Conservation (phyloP, 495 filamentous ascomycete genomes). For the Aspergillus biplanus region DNA sequence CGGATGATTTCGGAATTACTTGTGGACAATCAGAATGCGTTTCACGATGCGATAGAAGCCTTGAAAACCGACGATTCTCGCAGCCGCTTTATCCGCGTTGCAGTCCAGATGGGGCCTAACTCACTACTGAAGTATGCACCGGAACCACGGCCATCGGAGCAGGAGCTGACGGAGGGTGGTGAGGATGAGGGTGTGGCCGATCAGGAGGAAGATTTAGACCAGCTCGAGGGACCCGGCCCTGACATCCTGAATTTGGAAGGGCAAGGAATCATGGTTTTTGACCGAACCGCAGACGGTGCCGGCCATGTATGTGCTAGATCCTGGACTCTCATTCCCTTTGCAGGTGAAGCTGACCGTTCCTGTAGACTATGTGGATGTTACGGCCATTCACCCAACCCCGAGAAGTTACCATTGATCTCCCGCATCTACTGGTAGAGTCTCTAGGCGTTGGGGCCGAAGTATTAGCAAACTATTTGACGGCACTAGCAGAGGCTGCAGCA, state of each 20-base stretch:
- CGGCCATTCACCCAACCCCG: conserved; percentile 86
- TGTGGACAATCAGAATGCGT: conserved; percentile 74
- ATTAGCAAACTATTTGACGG: conserved; percentile 88
- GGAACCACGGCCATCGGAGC: conserved; percentile 36
- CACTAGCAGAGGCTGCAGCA: conserved; percentile 80
- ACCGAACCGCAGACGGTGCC: conserved; percentile 77
- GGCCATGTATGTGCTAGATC: conserved; percentile 67
- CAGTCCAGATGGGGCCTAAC: conserved; percentile 71
- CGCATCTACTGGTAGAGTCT: conserved; percentile 87
- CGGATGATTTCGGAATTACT: conserved; percentile 80
- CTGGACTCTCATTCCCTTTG: not conserved
- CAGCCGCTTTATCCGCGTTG: conserved; percentile 89
- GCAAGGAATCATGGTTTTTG: conserved; percentile 97
- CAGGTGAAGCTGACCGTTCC: not conserved
- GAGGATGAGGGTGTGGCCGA: conserved; percentile 29
- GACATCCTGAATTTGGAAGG: conserved; percentile 80
- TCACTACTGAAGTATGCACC: conserved; percentile 65
- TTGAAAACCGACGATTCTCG: conserved; percentile 93
- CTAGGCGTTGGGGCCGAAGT: conserved; percentile 94
- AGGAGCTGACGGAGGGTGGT: conserved; percentile 17
- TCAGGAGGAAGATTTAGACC: conserved; percentile 43
- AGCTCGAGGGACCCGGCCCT: conserved; percentile 48
- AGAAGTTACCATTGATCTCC: conserved; percentile 94
- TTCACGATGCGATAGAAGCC: conserved; percentile 78
- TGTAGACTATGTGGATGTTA: conserved; percentile 99